phyloP scores from a whole-genome alignment of 2,329 filamentous ascomycete species.

The Fusarium nematophilum region DNA sequence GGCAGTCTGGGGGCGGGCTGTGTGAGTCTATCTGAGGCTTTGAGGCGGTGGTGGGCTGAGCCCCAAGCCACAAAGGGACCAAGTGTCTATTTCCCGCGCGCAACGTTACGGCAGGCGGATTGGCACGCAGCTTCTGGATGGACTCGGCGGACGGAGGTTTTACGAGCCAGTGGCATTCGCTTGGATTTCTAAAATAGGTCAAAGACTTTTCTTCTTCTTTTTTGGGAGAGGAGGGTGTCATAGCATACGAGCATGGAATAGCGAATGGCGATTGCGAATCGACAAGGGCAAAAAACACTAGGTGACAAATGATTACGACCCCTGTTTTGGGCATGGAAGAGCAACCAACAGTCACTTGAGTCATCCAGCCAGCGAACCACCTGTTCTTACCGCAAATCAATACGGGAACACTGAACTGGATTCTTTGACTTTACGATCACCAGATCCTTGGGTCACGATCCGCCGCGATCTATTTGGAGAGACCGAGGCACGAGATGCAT shows the following conservation, averaged over 20 bases:
- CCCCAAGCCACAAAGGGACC: constrained; percentile 29
- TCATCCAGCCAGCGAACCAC: constrained; percentile 28
- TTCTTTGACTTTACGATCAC: constrained; percentile 20
- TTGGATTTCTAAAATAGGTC: constrained; percentile 5
- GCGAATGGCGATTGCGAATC: background rate
- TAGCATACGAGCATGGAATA: constrained; percentile 5
- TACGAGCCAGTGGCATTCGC: constrained; percentile 21
- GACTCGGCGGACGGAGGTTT: constrained; percentile 16
- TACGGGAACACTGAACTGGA: background rate
- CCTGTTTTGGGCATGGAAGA: constrained; percentile 13
- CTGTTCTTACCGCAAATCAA: constrained; percentile 4
- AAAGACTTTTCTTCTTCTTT: background rate
- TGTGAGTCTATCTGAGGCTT: constrained; percentile 18
- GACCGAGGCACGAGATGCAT: constrained; percentile 14
- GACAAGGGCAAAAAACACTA: constrained; percentile 27
- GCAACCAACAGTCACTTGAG: constrained; percentile 21
- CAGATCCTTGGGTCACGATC: constrained; percentile 10
- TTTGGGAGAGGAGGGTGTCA: constrained; percentile 27
- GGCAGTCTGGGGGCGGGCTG: no score
- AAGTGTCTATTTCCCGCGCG: constrained; percentile 27
- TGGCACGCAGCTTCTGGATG: constrained; percentile 15
- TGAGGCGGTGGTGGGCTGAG: constrained; percentile 28
- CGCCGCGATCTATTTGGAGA: constrained; percentile 28
- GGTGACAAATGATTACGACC: constrained; percentile 11
- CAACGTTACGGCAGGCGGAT: constrained; percentile 37